Percentiles rank a stretch among this genome's conserved stretches.
phyloP scores from a whole-genome alignment of 148 eudicot species.

The Chenopodium berlandieri region DNA sequence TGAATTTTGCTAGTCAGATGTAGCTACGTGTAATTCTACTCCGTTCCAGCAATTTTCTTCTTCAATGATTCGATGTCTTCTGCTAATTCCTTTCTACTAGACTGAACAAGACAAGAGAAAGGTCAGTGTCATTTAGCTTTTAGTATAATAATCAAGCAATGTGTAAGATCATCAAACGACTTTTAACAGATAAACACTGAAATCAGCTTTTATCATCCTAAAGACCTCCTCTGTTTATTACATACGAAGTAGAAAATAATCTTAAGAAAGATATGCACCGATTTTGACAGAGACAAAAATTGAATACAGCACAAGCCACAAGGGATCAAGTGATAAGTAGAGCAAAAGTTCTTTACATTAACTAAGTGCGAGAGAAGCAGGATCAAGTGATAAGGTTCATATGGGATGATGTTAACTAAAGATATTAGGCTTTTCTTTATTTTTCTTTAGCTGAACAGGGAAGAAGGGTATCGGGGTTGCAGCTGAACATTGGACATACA shows the following conservation, averaged over 20 bases:
- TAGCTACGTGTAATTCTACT: conserved; percentile 28
- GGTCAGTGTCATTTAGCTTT: conserved; percentile 1
- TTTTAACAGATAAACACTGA: too few relatives aligned
- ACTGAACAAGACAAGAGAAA: conserved; percentile 32
- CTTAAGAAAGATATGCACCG: neutral
- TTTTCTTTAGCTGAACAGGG: neutral
- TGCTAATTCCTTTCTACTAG: conserved; percentile 82
- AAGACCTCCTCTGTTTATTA: neutral
- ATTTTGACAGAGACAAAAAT: neutral
- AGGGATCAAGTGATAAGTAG: neutral
- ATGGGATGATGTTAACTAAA: neutral
- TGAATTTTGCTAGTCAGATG: conserved; percentile 12
- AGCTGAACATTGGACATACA: too few relatives aligned
- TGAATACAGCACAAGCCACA: neutral
- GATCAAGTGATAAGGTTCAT: neutral
- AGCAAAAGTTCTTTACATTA: neutral
- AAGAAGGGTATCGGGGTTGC: neutral
- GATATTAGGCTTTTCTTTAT: neutral
- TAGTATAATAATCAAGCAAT: neutral
- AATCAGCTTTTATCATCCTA: neutral
- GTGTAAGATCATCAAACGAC: neutral
- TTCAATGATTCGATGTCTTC: conserved; percentile 70
- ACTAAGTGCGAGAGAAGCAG: neutral
- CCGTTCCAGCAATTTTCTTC: conserved; percentile 81
- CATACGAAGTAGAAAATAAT: too few relatives aligned